These are phyloP conservation scores for Metschnikowia kunwiensis DNA, from an alignment of 805 yeast species.

Conservation along the genomic window DNA sequence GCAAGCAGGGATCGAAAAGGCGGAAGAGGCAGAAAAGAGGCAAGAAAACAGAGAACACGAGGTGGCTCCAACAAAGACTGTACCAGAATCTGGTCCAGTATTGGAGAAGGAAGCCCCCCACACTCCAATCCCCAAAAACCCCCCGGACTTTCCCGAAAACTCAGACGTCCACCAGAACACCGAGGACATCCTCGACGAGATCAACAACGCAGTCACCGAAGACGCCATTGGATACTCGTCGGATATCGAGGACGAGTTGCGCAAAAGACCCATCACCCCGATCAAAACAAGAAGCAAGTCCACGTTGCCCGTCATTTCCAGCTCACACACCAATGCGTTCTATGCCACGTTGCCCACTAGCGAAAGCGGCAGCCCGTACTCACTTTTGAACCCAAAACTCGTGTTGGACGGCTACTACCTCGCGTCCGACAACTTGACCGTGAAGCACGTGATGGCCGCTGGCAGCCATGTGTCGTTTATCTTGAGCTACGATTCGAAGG, in stretches of 20 bases:
- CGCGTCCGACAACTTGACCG: slow-evolving; percentile 28
- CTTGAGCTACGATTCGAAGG: slow-evolving; percentile 62
- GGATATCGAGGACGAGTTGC: slow-evolving; percentile 19
- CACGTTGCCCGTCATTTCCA: slow-evolving; percentile 11
- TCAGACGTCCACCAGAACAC: slow-evolving; percentile 21
- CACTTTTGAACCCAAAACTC: slow-evolving; percentile 25
- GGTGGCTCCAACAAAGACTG: too few species aligned
- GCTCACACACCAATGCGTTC: slow-evolving; percentile 15
- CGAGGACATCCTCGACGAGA: slow-evolving; percentile 37
- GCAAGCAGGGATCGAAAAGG: too few species aligned
- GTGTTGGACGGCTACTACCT: slow-evolving; percentile 36
- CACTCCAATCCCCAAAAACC: background rate
- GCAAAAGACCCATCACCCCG: slow-evolving; percentile 34
- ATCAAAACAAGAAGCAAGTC: slow-evolving; percentile 15
- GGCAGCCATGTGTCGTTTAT: slow-evolving; percentile 78
- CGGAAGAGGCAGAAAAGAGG: too few species aligned
- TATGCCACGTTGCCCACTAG: slow-evolving; percentile 8
- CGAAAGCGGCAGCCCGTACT: slow-evolving; percentile 14
- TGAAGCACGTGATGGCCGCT: slow-evolving; percentile 41
- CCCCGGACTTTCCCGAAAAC: slow-evolving; percentile 1
- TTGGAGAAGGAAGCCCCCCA: too few species aligned
- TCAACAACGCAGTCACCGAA: slow-evolving; percentile 38
- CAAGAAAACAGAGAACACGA: background rate
- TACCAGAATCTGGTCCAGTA: too few species aligned
- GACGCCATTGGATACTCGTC: slow-evolving; percentile 30